A percentile compares a stretch with the other conserved stretches of the same genome.
These are phyloP conservation scores for Claviceps paspali DNA, from an alignment of 2,329 filamentous ascomycete genomes.

Conservation along the genomic window DNA sequence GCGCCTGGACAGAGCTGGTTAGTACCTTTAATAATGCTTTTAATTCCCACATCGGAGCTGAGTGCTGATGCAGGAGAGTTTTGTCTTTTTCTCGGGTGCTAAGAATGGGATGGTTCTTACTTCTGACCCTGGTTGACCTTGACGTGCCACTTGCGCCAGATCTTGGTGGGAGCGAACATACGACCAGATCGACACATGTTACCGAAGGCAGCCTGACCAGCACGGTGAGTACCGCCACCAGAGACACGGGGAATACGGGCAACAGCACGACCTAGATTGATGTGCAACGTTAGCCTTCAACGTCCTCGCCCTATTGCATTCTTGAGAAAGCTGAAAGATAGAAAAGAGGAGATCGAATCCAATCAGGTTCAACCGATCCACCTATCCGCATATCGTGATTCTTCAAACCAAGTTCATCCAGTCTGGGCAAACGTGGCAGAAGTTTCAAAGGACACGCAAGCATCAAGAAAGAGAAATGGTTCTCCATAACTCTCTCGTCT, in stretches of 20 bases:
- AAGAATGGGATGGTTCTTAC: constrained; percentile 31
- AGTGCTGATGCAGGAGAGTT: not conserved
- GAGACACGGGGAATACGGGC: constrained; percentile 99
- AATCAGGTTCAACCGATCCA: not conserved
- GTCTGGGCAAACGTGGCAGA: not conserved
- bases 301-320: not conserved
- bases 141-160: constrained; percentile 99
- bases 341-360: not conserved
- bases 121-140: constrained; percentile 99
- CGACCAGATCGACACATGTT: constrained; percentile 99
- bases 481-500: no score
- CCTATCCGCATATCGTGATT: not conserved
- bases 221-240: constrained; percentile 99
- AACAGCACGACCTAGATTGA: constrained; percentile 78
- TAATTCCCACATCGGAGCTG: no score
- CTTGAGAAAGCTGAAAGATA: not conserved
- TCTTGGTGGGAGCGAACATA: constrained; percentile 99
- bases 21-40: not conserved
- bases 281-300: not conserved
- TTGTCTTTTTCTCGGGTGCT: not conserved
- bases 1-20: constrained; percentile 41
- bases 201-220: constrained; percentile 98
- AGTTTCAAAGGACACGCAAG: no score
- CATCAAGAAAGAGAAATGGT: no score
- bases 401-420: no score